Evolutionary conservation across 2,329 filamentous ascomycete genomes (phyloP), one percentile per base, ranked within the genome.

Genomic region (Neofusicoccum ribis): DNA sequence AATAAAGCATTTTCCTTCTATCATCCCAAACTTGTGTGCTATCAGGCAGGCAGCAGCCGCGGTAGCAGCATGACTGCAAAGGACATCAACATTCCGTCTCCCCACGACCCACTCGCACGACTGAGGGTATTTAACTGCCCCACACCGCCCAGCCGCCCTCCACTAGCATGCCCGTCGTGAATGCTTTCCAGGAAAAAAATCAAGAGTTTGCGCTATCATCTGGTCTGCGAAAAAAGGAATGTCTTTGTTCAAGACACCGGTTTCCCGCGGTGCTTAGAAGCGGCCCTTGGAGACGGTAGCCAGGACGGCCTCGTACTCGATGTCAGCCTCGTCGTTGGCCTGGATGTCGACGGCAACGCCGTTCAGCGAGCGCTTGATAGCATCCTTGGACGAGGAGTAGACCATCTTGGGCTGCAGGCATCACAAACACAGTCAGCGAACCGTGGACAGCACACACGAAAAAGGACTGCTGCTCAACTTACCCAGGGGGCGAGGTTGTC

Each of bases 301-400:
- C 79, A 92, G 81, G 76, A 94, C 84, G 74, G 83, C 85, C 69
- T 91, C 87, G 79, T 88, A 89, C 82, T 93, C 91, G 76, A 95
- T 91, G 79, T 94, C 91, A 79, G 92, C 90, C 71, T 82, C 80
- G 79, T 94, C 91, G 83, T 93, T 93, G 83, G 91, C 91, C 84
- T 95, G 91, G 73, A 93, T 85, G 78, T 94, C 91, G 72, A 84
- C 82, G 67, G 89, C 89, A 72, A 94, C 82, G 69, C 91, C 91
- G 76, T 87, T 91, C 69, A 95, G 86, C 59, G 90, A 80, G 79
- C 89, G 89, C 86, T 93, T 94, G 71, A 95, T 86, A 67, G 90
- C 89, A 74, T 93, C 90, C 84, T 94, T 95, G 80, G 91, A 95
- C 61, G 91, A 91, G 73, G 91, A 90, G 85, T 94, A 95, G 79